These are phyloP conservation scores for Hypoxylon rubiginosum DNA, from an alignment of 2,329 filamentous ascomycete species.

Conservation along the genomic window DNA sequence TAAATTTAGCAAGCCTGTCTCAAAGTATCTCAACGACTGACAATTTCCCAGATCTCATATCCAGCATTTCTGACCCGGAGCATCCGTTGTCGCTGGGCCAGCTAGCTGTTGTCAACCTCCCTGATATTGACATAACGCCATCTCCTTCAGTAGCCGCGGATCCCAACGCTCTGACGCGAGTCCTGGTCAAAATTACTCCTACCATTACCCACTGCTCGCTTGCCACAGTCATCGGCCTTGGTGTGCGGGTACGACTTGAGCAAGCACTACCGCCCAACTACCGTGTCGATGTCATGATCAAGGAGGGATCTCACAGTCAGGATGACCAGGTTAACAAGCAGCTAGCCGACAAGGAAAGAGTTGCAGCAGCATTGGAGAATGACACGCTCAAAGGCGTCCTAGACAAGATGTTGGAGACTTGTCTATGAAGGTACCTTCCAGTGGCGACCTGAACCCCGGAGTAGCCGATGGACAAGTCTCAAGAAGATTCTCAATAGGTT, in stretches of 20 bases:
- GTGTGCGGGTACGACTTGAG: constrained; percentile 90
- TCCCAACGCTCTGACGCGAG: constrained; percentile 73
- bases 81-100: constrained; percentile 95
- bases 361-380: constrained; percentile 97
- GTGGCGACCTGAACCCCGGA: constrained; percentile 8
- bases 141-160: constrained; percentile 70
- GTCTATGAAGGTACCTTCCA: constrained; percentile 62
- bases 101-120: constrained; percentile 94
- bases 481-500: constrained; percentile 7
- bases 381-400: constrained; percentile 88
- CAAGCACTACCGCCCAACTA: constrained; percentile 92
- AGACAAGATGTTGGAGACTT: constrained; percentile 93
- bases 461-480: constrained; percentile 4
- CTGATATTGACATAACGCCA: constrained; percentile 85
- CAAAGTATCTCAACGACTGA: constrained; percentile 38
- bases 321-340: constrained; percentile 98
- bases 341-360: constrained; percentile 93
- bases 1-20: neutral
- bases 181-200: constrained; percentile 91
- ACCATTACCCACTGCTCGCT: constrained; percentile 98
- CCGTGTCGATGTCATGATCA: constrained; percentile 91
- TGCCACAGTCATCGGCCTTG: constrained; percentile 94
- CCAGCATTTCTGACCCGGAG: constrained; percentile 94
- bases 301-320: constrained; percentile 95
- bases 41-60: constrained; percentile 80